Evolutionary conservation across 2,329 filamentous ascomycete genomes (phyloP).

Genomic region (Blastomyces gilchristii): DNA sequence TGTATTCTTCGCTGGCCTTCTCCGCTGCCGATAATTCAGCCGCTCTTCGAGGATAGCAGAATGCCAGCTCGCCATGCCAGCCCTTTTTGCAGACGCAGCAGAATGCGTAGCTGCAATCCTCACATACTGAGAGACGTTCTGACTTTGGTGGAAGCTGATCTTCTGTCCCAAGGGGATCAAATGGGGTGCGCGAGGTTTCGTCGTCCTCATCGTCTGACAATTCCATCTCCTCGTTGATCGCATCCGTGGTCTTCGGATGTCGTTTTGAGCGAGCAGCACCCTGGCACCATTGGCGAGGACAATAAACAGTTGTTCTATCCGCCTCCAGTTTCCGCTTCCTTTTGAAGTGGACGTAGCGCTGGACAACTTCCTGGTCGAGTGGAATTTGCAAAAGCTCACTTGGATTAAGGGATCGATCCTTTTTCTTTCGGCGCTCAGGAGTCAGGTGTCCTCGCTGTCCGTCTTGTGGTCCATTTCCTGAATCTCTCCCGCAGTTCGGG

Average conservation of each 20-base stretch:
- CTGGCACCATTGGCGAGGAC: slow-evolving; percentile 84
- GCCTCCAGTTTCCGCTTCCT: slow-evolving; percentile 87
- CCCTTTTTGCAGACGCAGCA: slow-evolving; percentile 63
- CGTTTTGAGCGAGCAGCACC: slow-evolving; percentile 70
- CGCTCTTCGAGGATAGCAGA: slow-evolving; percentile 52
- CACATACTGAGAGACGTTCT: slow-evolving; percentile 72
- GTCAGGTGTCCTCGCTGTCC: slow-evolving; percentile 20
- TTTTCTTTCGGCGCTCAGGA: slow-evolving; percentile 40
- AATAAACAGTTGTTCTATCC: slow-evolving; percentile 86
- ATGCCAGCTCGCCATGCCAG: slow-evolving; percentile 91
- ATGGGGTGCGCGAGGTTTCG: slow-evolving; percentile 24
- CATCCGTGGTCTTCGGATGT: slow-evolving; percentile 59
- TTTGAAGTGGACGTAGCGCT: slow-evolving; percentile 80
- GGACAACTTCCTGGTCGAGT: slow-evolving; percentile 59
- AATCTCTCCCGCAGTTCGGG: slow-evolving; percentile 63
- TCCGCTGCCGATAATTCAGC: slow-evolving; percentile 74
- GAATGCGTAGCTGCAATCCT: slow-evolving; percentile 83
- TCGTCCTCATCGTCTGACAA: slow-evolving; percentile 45
- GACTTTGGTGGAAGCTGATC: slow-evolving; percentile 39
- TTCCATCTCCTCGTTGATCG: slow-evolving; percentile 41
- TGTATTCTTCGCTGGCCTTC: slow-evolving; percentile 73
- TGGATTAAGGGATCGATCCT: slow-evolving; percentile 61
- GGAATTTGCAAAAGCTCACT: slow-evolving; percentile 75
- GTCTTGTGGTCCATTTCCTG: slow-evolving; percentile 15
- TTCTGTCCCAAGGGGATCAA: slow-evolving; percentile 38